Conservation (phyloP, 345 rosid species). For the Raphanus raphanistrum region DNA sequence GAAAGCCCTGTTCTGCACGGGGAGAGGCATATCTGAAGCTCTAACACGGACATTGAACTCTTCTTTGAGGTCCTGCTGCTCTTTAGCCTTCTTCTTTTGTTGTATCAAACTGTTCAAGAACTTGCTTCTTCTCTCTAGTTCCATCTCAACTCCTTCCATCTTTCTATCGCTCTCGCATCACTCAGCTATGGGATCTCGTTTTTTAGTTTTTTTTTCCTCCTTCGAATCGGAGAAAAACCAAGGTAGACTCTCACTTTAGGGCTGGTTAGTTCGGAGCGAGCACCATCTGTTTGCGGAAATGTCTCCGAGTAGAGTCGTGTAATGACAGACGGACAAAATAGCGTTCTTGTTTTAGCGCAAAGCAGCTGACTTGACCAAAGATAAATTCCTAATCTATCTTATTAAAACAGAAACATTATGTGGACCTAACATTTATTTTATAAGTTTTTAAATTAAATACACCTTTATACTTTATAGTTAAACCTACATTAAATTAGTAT, state of each 20-base stretch:
- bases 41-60: slow-evolving; percentile 66
- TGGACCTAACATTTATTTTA: no score
- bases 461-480: no score
- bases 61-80: slow-evolving; percentile 58
- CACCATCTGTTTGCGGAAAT: slow-evolving; percentile 41
- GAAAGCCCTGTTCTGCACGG: slow-evolving; percentile 72
- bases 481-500: no score
- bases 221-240: slow-evolving; percentile 17
- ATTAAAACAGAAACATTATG: no score
- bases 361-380: slow-evolving; percentile 33
- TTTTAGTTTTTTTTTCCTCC: not conserved
- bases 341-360: slow-evolving; percentile 30
- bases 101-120: slow-evolving; percentile 84
- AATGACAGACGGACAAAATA: slow-evolving; percentile 34
- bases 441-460: no score
- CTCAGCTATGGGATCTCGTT: slow-evolving; percentile 14
- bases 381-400: slow-evolving; percentile 6
- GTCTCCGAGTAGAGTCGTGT: slow-evolving; percentile 17
- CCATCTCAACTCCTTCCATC: slow-evolving; percentile 82
- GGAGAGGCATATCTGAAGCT: slow-evolving; percentile 83
- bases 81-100: slow-evolving; percentile 84
- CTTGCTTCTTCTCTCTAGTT: slow-evolving; percentile 90
- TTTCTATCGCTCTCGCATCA: slow-evolving; percentile 39
- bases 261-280: slow-evolving; percentile 19
- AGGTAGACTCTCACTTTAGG: not conserved